Percentiles rank a stretch among this genome's conserved stretches.
phyloP scores from a whole-genome alignment of 805 yeast genomes.

The Candida fluviatilis region DNA sequence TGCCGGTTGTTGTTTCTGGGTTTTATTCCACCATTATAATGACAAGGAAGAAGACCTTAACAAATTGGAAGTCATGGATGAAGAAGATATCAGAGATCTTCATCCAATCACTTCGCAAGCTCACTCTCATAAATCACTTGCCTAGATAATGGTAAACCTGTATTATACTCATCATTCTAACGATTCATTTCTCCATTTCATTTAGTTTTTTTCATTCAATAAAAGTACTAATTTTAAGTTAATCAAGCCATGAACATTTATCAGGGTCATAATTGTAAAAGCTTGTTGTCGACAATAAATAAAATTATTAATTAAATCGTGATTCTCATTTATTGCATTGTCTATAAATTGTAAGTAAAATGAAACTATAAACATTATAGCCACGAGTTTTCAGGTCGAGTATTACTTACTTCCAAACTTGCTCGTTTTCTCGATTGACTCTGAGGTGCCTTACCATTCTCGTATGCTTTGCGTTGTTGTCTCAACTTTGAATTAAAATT shows the following conservation, averaged over 20 bases:
- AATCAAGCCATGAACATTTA: no score
- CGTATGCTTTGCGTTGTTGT: constrained; percentile 22
- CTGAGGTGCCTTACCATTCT: constrained; percentile 14
- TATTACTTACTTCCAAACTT: constrained; percentile 21
- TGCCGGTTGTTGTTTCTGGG: constrained; percentile 61
- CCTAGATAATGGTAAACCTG: constrained; percentile 7
- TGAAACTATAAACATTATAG: background rate
- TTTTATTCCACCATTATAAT: constrained; percentile 52
- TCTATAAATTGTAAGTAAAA: background rate
- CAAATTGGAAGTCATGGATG: constrained; percentile 38
- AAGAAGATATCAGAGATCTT: constrained; percentile 11
- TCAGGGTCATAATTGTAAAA: no score
- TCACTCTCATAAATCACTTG: constrained; percentile 11
- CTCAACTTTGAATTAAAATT: constrained; percentile 25
- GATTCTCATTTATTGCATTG: background rate
- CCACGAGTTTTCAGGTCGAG: constrained; percentile 14
- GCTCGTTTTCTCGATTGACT: constrained; percentile 20
- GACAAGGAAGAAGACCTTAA: constrained; percentile 55
- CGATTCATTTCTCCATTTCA: background rate
- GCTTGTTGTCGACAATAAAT: no score
- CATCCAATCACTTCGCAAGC: constrained; percentile 16
- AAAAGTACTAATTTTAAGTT: no score
- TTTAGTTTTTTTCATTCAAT: no score
- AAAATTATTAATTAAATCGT: no score
- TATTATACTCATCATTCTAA: background rate